Base-by-base conservation (phyloP, 176 grass and related monocot genomes). In the Juncus inflexus region DNA sequence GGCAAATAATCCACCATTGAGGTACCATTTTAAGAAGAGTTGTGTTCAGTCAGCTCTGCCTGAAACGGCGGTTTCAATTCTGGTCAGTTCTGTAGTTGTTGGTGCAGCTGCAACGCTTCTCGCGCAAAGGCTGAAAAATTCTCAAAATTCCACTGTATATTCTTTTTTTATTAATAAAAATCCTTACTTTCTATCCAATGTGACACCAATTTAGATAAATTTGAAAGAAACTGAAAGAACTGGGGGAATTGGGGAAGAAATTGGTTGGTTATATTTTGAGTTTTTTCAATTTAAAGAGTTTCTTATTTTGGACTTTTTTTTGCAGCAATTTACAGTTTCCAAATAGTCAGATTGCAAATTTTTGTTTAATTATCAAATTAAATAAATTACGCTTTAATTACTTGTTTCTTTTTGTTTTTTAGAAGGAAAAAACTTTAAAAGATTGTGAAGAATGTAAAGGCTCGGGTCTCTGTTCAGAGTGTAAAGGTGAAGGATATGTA, bases 401-500 rank as follows among this genome's bases (percentile, higher is more conserved):
- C 19, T 28, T 28, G 1, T 28, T 0, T 14, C 35, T n/a, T 15
- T 40, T 40, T 40, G 50, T 40, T 54, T 55, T 55, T 6, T 54
- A 71, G 42, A 57, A 50, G 53, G 53, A 7, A 50, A 43, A 0
- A 37, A 5, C 8, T 40, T 47, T 54, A 52, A 74, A 12, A 51
- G 80, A 39, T 58, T 83, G 80, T 43, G 43, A 60, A 37, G 80
- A 83, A 41, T 83, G 80, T 42, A 66, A 55, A 8, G 80, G 75
- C n/a, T 77, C 80, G 2, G 80, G 80, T 12, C 67, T 83, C 9
- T 83, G 80, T 69, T 64, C 68, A 2, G 60, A 59, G 74, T 83
- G 80, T 72, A 83, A 78, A 40, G 80, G 80, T 4, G 80, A 83
- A 42, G 75, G 80, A 64, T 83, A 77, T 52, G 45, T 83, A 13